Evolutionary conservation across 495 filamentous ascomycete genomes (phyloP).

Genomic region (Xylaria acuta): DNA sequence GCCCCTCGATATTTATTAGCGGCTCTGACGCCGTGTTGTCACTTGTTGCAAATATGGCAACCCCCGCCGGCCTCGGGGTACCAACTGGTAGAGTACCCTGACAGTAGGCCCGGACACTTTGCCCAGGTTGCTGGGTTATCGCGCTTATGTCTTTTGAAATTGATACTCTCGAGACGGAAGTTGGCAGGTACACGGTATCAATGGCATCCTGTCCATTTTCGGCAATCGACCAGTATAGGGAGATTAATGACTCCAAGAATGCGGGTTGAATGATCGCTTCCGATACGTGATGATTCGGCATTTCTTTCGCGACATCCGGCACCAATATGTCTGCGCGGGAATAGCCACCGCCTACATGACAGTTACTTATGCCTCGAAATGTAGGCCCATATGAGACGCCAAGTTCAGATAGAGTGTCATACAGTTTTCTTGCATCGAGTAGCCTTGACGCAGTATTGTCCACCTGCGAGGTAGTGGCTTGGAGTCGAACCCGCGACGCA

Average conservation of each 20-base stretch:
- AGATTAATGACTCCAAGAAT: conserved; percentile 59
- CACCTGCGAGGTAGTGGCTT: conserved; percentile 38
- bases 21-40: conserved; percentile 40
- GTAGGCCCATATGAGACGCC: conserved; percentile 54
- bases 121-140: conserved; percentile 37
- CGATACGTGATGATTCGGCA: conserved; percentile 56
- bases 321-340: conserved; percentile 51
- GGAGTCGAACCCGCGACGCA: conserved; percentile 38
- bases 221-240: conserved; percentile 53
- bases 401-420: conserved; percentile 46
- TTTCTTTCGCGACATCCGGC: conserved; percentile 58
- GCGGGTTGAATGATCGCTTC: conserved; percentile 58
- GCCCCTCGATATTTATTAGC: conserved; percentile 45
- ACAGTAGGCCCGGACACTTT: conserved; percentile 44
- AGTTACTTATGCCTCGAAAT: conserved; percentile 52
- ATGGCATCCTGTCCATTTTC: conserved; percentile 40
- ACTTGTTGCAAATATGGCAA: conserved; percentile 43
- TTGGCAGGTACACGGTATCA: conserved; percentile 51
- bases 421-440: conserved; percentile 42
- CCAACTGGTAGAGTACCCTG: conserved; percentile 38
- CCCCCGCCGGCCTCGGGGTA: conserved; percentile 44
- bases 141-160: conserved; percentile 42
- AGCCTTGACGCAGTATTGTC: conserved; percentile 31
- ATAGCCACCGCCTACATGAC: conserved; percentile 45
- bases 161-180: conserved; percentile 46